Base-by-base conservation (phyloP, 176 grass and related monocot species). In the Musa acuminata region DNA sequence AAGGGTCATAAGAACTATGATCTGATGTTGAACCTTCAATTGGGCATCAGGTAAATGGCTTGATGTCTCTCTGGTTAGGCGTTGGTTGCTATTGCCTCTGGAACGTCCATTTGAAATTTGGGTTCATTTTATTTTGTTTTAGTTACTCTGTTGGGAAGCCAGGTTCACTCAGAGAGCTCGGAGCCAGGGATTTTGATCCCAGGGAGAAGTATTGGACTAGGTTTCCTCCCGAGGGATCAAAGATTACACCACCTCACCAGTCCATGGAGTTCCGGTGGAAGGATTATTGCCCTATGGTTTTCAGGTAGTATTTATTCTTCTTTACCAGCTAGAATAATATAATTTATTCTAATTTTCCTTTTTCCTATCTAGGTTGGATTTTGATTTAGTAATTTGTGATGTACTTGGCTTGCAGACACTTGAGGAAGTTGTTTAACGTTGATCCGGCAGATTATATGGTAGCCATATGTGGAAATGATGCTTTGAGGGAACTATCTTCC, bases 1-100 rank as follows among this genome's bases (percentile, higher is more conserved):
- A 97, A 93, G 74, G 94, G 94, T 11, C 94, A 97, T 59, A 97
- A 93, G 80, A 97, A 93, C 71, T 97, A 97, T 74, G 90, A 97
- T 67, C 83, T 97, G 49, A 97, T 97, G 94, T 78, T 87, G 24
- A 91, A 97, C 79, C 85, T 97, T 80, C 94, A 97, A 74, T 77
- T 97, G 72, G 94, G 94, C 64, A 93, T 97, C 79, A 88, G 85
- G 94, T 97, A 67, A 26, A 51, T 80, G 12, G 1, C 11, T 4
- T 20, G 54, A 23, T 77, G 13, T 62, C 78, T 78, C 81, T 27
- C 64, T 58, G 0, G 49, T 75, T 72, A 62, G 16, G 35, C 76
- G 25, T 21, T 51, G 16, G 69, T 6, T 14, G 55, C 10, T 1
- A 58, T 14, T 52, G 51, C 10, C 64, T 74, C 52, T 77, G n/a